Percentiles rank a stretch among this genome's conserved stretches.
phyloP scores from a whole-genome alignment of 345 rosid species.

The Geranium rotundifolium region DNA sequence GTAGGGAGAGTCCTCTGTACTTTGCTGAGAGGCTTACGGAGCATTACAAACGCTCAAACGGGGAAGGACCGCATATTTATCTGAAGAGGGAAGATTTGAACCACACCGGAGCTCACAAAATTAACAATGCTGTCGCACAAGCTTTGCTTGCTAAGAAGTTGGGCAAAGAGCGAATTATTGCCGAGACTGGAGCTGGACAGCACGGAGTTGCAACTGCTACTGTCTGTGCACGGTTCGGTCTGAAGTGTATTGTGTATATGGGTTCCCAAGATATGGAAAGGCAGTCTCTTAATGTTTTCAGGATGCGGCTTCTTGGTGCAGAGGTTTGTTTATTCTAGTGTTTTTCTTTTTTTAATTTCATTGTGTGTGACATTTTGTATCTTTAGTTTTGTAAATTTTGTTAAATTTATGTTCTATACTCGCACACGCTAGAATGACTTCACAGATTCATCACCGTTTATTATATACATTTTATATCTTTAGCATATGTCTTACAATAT shows the following conservation, averaged over 20 bases:
- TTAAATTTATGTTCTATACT: too few species aligned
- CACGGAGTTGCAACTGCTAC: conserved; percentile 98
- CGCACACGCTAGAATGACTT: too few species aligned
- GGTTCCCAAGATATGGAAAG: conserved; percentile 97
- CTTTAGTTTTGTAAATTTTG: too few species aligned
- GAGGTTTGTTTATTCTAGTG: conserved; percentile 29
- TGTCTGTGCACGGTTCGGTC: conserved; percentile 82
- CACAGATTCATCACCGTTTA: too few species aligned
- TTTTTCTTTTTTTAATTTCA: too few species aligned
- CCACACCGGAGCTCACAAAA: conserved; percentile 91
- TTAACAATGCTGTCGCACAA: conserved; percentile 86
- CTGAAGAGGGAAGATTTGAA: conserved; percentile 96
- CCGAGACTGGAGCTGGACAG: conserved; percentile 96
- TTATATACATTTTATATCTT: too few species aligned
- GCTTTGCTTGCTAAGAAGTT: conserved; percentile 75
- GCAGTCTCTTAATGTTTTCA: conserved; percentile 81
- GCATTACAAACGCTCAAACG: conserved; percentile 62
- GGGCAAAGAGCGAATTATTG: conserved; percentile 79
- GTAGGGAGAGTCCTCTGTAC: conserved; percentile 82
- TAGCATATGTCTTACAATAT: too few species aligned
- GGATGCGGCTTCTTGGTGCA: conserved; percentile 88
- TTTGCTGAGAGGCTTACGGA: conserved; percentile 79
- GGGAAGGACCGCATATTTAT: conserved; percentile 79
- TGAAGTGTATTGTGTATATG: conserved; percentile 78
- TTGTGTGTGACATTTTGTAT: too few species aligned